Percentiles rank a stretch among this genome's conserved stretches.
Conservation (phyloP, 768 basidiomycete species). For the Tricholoma saponaceum region DNA sequence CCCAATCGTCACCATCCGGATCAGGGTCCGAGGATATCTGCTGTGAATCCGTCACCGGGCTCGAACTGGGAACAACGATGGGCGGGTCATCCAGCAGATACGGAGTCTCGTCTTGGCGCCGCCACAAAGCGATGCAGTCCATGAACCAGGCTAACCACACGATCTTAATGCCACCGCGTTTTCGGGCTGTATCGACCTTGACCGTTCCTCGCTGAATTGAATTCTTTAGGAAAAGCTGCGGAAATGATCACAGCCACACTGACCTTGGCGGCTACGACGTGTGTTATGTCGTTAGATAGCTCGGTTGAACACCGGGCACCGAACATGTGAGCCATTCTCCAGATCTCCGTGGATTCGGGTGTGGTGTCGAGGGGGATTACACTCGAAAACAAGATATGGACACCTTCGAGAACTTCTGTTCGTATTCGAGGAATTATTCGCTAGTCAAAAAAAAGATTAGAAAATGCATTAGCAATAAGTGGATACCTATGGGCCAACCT, state of each 20-base stretch:
- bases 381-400: conserved; percentile 88
- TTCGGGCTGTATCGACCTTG: conserved; percentile 83
- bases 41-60: conserved; percentile 33
- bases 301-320: conserved; percentile 80
- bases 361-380: conserved; percentile 87
- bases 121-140: conserved; percentile 88
- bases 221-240: neutral
- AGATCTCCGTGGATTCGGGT: conserved; percentile 79
- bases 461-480: neutral
- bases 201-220: conserved; percentile 71
- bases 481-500: conserved; percentile 44
- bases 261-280: conserved; percentile 90
- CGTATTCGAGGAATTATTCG: conserved; percentile 83
- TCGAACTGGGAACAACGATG: conserved; percentile 29
- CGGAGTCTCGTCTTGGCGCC: conserved; percentile 68
- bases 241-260: conserved; percentile 4
- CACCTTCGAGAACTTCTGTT: conserved; percentile 66
- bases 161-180: conserved; percentile 73
- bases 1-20: conserved; percentile 67
- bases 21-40: conserved; percentile 65
- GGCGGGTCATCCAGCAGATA: conserved; percentile 70
- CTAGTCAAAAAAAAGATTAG: conserved; percentile 34
- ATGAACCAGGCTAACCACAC: conserved; percentile 90
- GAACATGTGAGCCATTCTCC: conserved; percentile 83
- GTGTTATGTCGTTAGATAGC: conserved; percentile 65